A percentile compares a stretch with the other conserved stretches of the same genome.
Evolutionary conservation across 352 stramenopile genomes (phyloP).

Genomic region (Phytophthora parvispora): DNA sequence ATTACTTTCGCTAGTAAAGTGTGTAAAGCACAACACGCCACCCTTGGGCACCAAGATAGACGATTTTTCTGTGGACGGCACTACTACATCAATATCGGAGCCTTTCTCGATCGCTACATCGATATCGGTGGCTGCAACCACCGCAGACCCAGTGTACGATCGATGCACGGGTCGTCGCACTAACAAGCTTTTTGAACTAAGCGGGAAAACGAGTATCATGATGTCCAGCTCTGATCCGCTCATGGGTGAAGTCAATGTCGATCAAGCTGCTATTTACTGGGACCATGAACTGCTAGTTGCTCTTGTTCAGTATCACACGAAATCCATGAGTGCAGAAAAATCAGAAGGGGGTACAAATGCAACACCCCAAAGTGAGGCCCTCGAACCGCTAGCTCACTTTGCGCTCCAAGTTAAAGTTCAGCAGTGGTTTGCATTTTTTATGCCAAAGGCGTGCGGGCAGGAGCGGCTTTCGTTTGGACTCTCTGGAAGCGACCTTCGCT

Average conservation of each 20-base stretch:
- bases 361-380: background rate
- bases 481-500: slow-evolving; percentile 43
- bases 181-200: slow-evolving; percentile 68
- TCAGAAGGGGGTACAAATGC: background rate
- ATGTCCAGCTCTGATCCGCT: slow-evolving; percentile 65
- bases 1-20: slow-evolving; percentile 59
- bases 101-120: slow-evolving; percentile 4
- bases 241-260: slow-evolving; percentile 53
- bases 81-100: slow-evolving; percentile 27
- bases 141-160: slow-evolving; percentile 60
- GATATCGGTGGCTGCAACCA: slow-evolving; percentile 21
- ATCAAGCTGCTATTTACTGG: slow-evolving; percentile 76
- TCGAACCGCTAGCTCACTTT: slow-evolving; percentile 23
- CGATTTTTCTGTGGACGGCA: slow-evolving; percentile 33
- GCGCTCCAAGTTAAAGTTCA: slow-evolving; percentile 55
- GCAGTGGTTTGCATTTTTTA: slow-evolving; percentile 70
- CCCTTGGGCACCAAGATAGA: slow-evolving; percentile 19
- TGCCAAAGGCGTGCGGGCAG: slow-evolving; percentile 50
- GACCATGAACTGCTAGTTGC: slow-evolving; percentile 75
- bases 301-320: slow-evolving; percentile 66
- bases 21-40: slow-evolving; percentile 20
- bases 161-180: slow-evolving; percentile 43
- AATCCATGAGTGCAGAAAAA: background rate
- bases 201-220: slow-evolving; percentile 61
- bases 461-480: slow-evolving; percentile 55